phyloP scores from a whole-genome alignment of 148 eudicot genomes.

The Chenopodium berlandieri region DNA sequence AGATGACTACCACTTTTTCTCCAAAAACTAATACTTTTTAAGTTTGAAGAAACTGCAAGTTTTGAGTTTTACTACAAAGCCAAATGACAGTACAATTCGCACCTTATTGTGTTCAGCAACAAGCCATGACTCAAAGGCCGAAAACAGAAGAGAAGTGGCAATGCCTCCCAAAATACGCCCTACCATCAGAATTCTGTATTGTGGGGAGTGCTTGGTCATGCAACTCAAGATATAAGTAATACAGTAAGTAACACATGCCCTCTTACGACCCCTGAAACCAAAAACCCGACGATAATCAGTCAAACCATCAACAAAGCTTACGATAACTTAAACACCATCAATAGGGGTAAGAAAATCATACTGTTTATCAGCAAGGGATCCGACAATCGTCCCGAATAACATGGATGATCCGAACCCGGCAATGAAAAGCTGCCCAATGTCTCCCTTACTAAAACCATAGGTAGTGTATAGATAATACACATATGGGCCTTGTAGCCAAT shows the following conservation, averaged over 20 bases:
- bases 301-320: neutral
- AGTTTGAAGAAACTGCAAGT: neutral
- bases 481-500: conserved; percentile 97
- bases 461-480: conserved; percentile 86
- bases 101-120: conserved; percentile 97
- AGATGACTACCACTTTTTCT: neutral
- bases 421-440: conserved; percentile 93
- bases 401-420: conserved; percentile 99
- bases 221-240: conserved; percentile 89
- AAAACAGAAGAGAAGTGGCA: conserved; percentile 90
- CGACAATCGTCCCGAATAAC: conserved; percentile 93
- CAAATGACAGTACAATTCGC: neutral
- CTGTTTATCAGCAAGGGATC: conserved; percentile 95
- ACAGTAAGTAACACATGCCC: conserved; percentile 89
- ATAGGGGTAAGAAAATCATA: conserved; percentile 22
- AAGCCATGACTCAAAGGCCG: conserved; percentile 95
- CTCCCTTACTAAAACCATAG: conserved; percentile 88
- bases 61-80: neutral
- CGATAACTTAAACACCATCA: neutral
- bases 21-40: neutral
- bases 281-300: neutral
- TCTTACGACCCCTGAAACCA: conserved; percentile 75
- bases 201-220: conserved; percentile 89
- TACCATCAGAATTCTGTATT: conserved; percentile 75
- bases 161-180: conserved; percentile 96